phyloP scores from a whole-genome alignment of 2,329 filamentous ascomycete species.

The Penicillium digitatum region DNA sequence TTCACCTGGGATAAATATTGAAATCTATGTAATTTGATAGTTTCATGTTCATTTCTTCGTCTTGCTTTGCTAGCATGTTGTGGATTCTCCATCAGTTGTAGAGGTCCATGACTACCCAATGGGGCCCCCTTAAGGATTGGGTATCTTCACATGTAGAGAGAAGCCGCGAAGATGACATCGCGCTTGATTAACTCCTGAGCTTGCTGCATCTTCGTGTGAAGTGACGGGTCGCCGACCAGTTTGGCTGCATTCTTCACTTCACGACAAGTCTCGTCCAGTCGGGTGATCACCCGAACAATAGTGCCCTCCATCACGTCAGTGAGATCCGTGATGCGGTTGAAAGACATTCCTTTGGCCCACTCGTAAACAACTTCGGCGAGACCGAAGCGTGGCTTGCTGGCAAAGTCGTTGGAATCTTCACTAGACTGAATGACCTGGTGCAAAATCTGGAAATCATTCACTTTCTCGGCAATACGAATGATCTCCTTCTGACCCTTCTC shows the following conservation, averaged over 20 bases:
- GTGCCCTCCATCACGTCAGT: conserved; percentile 97
- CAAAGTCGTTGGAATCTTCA: conserved; percentile 91
- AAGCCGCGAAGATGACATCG: conserved; percentile 87
- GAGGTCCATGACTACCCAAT: background rate
- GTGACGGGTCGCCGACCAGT: conserved; percentile 86
- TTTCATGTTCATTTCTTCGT: conserved; percentile 4
- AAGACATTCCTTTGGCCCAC: conserved; percentile 96
- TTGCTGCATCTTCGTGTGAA: conserved; percentile 95
- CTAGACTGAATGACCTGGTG: conserved; percentile 88
- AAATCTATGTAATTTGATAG: background rate
- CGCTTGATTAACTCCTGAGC: conserved; percentile 98
- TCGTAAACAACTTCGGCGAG: conserved; percentile 98
- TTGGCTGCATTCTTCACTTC: conserved; percentile 97
- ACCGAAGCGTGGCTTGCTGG: conserved; percentile 80
- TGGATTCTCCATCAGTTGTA: background rate
- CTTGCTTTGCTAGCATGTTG: background rate
- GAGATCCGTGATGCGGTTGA: conserved; percentile 93
- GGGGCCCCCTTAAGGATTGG: background rate
- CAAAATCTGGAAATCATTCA: conserved; percentile 82
- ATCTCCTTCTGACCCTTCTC: conserved; percentile 81
- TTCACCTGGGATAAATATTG: background rate
- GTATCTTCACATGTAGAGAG: conserved; percentile 68
- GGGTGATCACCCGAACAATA: conserved; percentile 89
- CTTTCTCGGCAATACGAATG: conserved; percentile 83
- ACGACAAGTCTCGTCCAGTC: conserved; percentile 90